Evolutionary conservation across 2,329 filamentous ascomycete species (phyloP), one percentile per base, ranked within the genome.

Genomic region (Penicillium decumbens): DNA sequence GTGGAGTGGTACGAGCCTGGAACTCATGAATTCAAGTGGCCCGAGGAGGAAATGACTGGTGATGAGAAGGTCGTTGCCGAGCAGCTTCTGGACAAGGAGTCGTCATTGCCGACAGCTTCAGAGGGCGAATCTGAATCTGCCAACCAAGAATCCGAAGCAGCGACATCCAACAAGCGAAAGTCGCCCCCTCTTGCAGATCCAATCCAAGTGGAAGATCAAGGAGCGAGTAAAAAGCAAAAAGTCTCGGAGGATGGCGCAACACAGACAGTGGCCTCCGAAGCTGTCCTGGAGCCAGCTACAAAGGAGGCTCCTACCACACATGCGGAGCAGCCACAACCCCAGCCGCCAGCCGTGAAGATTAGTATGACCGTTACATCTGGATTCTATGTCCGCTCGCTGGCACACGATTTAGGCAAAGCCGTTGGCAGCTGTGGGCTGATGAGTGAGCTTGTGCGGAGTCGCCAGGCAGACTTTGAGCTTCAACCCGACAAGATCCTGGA

Each of bases 301-400:
- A 29, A 30, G 24, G 56, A 57, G 20, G 35, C 42, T 12, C 39
- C 57, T 20, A 39, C 53, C 24, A 53, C 51, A 6, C 39, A 54
- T 24, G 25, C 51, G 9, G 61, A 64, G 41, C 51, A 50, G 39
- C 49, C 57, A 13, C 46, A 42, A 28, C 51, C 57, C 10, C 65
- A 62, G 30, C 63, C 89, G 1, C 83, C 92, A 1, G 93, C 92
- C 0, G 88, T 82, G 42, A 86, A 82, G 64, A 82, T 98, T 51
- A 84, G 87, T 49, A 89, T 98, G 82, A 95, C 88, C 0, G 92
- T 96, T 44, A 90, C 90, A 1, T 95, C 90, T 0, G 93, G 93
- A 33, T 98, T 96, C 77, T 98, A 98, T 69, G 91, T 98, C 12
- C 87, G 93, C 55, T 95, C 88, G 50, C 83, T 98, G 59, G 91